Conservation (phyloP, 108 stramenopile species). For the Stephanodiscus minutulus region DNA sequence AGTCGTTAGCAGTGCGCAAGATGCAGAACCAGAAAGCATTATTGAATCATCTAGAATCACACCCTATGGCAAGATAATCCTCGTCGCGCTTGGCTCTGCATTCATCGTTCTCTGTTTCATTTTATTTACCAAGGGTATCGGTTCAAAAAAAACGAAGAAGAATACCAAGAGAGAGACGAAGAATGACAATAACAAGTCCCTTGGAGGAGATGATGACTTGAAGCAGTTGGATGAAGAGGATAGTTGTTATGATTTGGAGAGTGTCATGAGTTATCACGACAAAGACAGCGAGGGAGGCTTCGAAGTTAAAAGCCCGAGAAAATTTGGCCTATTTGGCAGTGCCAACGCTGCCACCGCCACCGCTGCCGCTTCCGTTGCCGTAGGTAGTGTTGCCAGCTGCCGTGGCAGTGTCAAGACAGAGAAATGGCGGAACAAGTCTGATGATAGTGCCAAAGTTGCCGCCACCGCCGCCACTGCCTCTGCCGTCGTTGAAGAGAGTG, state of each 20-base stretch:
- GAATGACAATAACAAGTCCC: background rate
- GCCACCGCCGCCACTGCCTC: too few relatives aligned
- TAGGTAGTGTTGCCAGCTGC: too few relatives aligned
- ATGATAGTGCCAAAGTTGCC: too few relatives aligned
- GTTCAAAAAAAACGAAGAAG: conserved; percentile 8
- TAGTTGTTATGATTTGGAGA: conserved; percentile 8
- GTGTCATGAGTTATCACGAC: background rate
- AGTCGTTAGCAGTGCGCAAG: conserved; percentile 2
- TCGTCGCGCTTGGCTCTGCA: conserved; percentile 17
- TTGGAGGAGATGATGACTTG: conserved; percentile 3
- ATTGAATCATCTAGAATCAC: conserved; percentile 5
- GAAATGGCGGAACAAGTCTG: too few relatives aligned
- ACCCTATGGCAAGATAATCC: conserved; percentile 26
- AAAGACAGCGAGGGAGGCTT: background rate
- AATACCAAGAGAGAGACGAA: conserved; percentile 7
- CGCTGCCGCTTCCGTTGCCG: too few relatives aligned
- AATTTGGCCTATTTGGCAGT: background rate
- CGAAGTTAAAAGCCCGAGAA: background rate
- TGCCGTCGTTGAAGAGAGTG: too few relatives aligned
- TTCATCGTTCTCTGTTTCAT: conserved; percentile 25
- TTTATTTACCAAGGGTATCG: conserved; percentile 8
- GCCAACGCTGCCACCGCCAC: too few relatives aligned
- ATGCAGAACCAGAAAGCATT: conserved; percentile 3
- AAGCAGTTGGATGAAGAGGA: background rate
- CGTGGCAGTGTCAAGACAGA: background rate